Conservation (phyloP, 345 rosid genomes). For the Gynandropsis gynandra region DNA sequence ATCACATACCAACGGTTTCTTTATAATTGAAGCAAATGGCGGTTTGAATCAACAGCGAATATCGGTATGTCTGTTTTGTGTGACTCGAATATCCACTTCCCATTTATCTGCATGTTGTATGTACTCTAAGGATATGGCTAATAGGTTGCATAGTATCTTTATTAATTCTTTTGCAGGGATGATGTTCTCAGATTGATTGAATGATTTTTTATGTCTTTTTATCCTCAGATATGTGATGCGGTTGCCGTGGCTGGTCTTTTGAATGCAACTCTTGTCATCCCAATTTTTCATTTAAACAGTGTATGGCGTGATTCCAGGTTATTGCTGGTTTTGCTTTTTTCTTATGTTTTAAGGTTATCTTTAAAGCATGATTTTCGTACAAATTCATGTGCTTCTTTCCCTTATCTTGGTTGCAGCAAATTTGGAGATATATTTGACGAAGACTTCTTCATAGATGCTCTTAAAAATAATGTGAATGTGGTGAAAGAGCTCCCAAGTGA, state of each 20-base stretch:
- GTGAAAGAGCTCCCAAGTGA: constrained; percentile 75
- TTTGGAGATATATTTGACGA: constrained; percentile 94
- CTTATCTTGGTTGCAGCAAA: constrained; percentile 45
- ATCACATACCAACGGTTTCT: constrained; percentile 72
- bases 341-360: constrained; percentile 1
- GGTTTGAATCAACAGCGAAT: constrained; percentile 97
- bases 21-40: constrained; percentile 95
- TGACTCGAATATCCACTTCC: background rate
- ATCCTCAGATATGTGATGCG: constrained; percentile 89
- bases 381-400: background rate
- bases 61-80: constrained; percentile 56
- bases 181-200: constrained; percentile 16
- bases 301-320: constrained; percentile 99
- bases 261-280: constrained; percentile 93
- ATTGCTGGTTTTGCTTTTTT: constrained; percentile 20
- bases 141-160: too few relatives aligned
- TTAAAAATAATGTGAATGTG: constrained; percentile 66
- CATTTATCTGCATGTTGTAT: background rate
- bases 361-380: constrained; percentile 8
- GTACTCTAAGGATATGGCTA: background rate
- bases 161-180: background rate
- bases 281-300: constrained; percentile 89
- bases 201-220: background rate
- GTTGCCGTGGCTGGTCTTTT: constrained; percentile 94
- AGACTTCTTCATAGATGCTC: constrained; percentile 71